phyloP scores from a whole-genome alignment of 192 early-diverging fungal genomes.

The Coemansia sp. region DNA sequence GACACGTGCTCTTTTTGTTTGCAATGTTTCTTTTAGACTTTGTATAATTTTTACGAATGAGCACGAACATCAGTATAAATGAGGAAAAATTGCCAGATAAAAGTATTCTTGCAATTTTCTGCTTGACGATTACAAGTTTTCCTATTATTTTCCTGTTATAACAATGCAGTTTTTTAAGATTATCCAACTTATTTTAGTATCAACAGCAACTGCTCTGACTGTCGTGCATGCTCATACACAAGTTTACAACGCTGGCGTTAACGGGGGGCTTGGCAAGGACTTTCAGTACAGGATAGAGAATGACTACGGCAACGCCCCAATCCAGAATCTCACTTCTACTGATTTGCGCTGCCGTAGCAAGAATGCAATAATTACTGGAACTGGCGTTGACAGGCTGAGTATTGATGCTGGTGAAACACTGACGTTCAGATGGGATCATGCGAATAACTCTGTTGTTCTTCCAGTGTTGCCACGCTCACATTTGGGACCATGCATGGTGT shows the following conservation, averaged over 20 bases:
- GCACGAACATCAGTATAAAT: no score
- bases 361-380: neutral
- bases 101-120: no score
- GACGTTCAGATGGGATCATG: constrained; percentile 12
- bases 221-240: constrained; percentile 11
- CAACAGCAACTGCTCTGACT: neutral
- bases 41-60: no score
- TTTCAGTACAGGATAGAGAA: neutral
- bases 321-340: constrained; percentile 2
- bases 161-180: neutral
- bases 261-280: neutral
- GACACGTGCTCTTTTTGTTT: no score
- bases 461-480: constrained; percentile 21
- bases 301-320: constrained; percentile 7
- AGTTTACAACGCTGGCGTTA: constrained; percentile 10
- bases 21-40: no score
- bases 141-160: no score
- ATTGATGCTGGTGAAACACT: constrained; percentile 13
- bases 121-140: no score
- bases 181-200: neutral
- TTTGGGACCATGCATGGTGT: constrained; percentile 18
- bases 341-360: constrained; percentile 21
- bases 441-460: neutral
- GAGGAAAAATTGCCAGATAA: no score
- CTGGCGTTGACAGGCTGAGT: neutral